Percentiles rank a stretch among this genome's conserved stretches.
Evolutionary conservation across 176 grass and related monocot genomes (phyloP).

Genomic region (Avena insularis): DNA sequence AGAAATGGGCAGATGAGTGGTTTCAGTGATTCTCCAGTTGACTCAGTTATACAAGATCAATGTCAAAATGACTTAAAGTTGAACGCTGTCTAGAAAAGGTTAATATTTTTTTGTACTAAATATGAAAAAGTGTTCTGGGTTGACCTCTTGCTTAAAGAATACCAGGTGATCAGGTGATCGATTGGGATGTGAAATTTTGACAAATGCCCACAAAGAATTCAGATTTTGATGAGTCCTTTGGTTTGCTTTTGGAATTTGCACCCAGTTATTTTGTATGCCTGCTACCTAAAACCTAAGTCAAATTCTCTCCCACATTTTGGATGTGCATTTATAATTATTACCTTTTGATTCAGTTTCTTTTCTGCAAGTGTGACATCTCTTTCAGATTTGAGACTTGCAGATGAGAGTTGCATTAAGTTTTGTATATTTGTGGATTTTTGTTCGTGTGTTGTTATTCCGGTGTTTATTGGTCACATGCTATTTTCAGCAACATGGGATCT

Average conservation of each 20-base stretch:
- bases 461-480: not conserved
- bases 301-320: not conserved
- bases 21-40: not conserved
- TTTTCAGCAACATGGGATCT: not conserved
- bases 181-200: not conserved
- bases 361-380: not conserved
- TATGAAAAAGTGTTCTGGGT: not conserved
- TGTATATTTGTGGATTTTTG: slow-evolving; percentile 39
- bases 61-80: not conserved
- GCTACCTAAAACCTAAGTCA: not conserved
- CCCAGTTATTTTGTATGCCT: not conserved
- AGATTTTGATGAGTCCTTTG: not conserved
- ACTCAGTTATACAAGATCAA: not conserved
- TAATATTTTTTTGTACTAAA: not conserved
- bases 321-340: not conserved
- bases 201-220: not conserved
- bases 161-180: not conserved
- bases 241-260: not conserved
- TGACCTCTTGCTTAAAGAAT: not conserved
- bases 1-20: not conserved
- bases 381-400: not conserved
- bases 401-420: slow-evolving; percentile 12
- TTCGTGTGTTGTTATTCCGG: not conserved
- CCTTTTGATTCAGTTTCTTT: not conserved
- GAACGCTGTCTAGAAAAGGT: not conserved